Base-by-base conservation (phyloP, 1,284 basidiomycete species). In the Sanguinoderma infundibulare region DNA sequence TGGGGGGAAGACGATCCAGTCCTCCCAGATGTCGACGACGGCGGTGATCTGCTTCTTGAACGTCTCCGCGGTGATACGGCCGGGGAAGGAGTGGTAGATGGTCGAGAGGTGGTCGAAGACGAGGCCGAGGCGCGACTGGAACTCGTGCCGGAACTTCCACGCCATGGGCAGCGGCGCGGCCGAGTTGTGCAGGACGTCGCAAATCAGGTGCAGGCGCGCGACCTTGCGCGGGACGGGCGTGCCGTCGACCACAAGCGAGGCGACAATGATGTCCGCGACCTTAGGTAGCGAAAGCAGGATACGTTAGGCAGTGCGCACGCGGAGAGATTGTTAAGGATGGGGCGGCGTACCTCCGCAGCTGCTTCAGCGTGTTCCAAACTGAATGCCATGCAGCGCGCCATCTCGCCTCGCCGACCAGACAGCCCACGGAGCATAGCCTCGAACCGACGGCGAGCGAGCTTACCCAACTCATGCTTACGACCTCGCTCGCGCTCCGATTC, bases 101-200 rank as follows among this genome's bases (percentile, higher is more conserved):
- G 87, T 90, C n/a, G 91, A 91, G 46, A 98, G 83, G 74, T 98
- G 96, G 71, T 96, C 95, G 71, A 98, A 98, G 12, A 97, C 94
- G 39, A 90, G 84, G 14, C 92, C 92, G 1, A 98, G 83, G 26
- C 93, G 84, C 14, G 87, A 82, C 73, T 98, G 95, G 69, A 98
- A 96, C 66, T 95, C 92, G 63, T 93, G 89, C 35, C 96, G 88
- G 76, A 94, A 98, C 73, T 94, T 94, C 96, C 96, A 98, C 17
- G 94, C 94, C 74, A 91, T 93, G 2, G 93, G 90, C 9, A 96
- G 83, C 3, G 94, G 81, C 5, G 90, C 91, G 39, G 95, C 96
- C 2, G 94, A 95, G 74, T 99, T 99, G 79, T 98, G 96, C 30
- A 99, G 83, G 64, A 99, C 98, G 72, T 99, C 98, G 70, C 96